Conservation (phyloP, 768 basidiomycete species). For the Tremella yokohamensis region DNA sequence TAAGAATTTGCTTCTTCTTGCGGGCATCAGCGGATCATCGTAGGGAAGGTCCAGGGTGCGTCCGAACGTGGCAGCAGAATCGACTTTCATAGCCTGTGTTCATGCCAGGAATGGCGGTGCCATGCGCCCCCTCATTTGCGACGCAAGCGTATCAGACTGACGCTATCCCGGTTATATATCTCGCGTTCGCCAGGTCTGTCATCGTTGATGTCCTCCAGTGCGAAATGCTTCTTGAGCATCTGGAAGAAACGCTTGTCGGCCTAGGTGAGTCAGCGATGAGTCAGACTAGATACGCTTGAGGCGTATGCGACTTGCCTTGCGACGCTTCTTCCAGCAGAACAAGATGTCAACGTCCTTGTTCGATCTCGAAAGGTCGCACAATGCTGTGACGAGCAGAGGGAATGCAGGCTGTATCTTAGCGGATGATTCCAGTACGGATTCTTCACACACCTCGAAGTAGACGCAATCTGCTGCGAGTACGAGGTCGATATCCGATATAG, state of each 20-base stretch:
- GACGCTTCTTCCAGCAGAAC: slow-evolving; percentile 89
- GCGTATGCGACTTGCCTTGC: slow-evolving; percentile 61
- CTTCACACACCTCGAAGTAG: slow-evolving; percentile 65
- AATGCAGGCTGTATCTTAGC: slow-evolving; percentile 62
- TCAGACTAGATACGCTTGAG: not conserved
- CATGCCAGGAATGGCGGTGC: no score
- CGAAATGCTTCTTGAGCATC: slow-evolving; percentile 72
- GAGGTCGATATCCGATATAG: slow-evolving; percentile 58
- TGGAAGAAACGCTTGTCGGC: slow-evolving; percentile 84
- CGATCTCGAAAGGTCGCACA: slow-evolving; percentile 59
- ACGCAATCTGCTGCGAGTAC: slow-evolving; percentile 92
- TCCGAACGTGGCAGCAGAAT: no score
- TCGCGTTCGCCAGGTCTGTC: slow-evolving; percentile 44
- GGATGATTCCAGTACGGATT: not conserved
- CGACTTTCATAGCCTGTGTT: no score
- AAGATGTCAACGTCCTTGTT: slow-evolving; percentile 62
- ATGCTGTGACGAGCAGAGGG: slow-evolving; percentile 74
- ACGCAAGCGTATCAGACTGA: slow-evolving; percentile 36
- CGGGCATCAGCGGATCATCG: no score
- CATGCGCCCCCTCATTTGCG: not conserved
- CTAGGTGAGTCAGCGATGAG: slow-evolving; percentile 51
- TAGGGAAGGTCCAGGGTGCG: no score
- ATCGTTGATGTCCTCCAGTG: slow-evolving; percentile 49
- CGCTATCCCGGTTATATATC: slow-evolving; percentile 42
- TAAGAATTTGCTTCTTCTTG: no score